Evolutionary conservation across 1,284 basidiomycete genomes (phyloP).

Genomic region (Moniliella sp.): DNA sequence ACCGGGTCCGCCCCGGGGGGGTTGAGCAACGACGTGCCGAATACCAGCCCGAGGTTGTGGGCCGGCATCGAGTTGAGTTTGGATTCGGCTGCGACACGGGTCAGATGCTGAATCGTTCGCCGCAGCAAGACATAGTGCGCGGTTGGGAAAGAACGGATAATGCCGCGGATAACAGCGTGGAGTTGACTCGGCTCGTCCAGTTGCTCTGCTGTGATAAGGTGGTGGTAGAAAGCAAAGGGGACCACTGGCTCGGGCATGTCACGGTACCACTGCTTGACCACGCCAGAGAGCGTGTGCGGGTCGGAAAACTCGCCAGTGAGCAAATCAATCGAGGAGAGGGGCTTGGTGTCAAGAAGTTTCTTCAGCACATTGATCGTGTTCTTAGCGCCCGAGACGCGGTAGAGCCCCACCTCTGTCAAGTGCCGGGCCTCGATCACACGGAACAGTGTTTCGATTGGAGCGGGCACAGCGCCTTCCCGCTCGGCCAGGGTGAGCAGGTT

Average conservation of each 20-base stretch:
- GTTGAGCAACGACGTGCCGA: slow-evolving; percentile 28
- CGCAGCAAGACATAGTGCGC: slow-evolving; percentile 23
- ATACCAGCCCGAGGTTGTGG: slow-evolving; percentile 29
- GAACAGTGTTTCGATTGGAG: slow-evolving; percentile 23
- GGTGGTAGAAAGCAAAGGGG: slow-evolving; percentile 25
- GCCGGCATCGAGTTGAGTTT: slow-evolving; percentile 27
- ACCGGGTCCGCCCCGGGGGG: slow-evolving; percentile 18
- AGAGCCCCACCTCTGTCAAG: slow-evolving; percentile 29
- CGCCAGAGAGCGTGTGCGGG: slow-evolving; percentile 26
- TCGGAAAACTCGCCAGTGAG: slow-evolving; percentile 20
- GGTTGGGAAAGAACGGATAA: slow-evolving; percentile 23
- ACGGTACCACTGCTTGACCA: slow-evolving; percentile 27
- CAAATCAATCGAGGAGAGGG: slow-evolving; percentile 14
- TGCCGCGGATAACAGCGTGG: slow-evolving; percentile 21
- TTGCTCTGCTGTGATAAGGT: slow-evolving; percentile 21
- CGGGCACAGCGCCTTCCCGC: slow-evolving; percentile 17
- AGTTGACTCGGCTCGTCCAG: slow-evolving; percentile 20
- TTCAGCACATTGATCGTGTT: slow-evolving; percentile 19
- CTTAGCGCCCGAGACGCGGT: slow-evolving; percentile 29
- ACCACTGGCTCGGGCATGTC: slow-evolving; percentile 30
- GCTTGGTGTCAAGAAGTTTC: slow-evolving; percentile 10
- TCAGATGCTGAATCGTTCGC: slow-evolving; percentile 22
- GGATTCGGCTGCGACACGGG: slow-evolving; percentile 17
- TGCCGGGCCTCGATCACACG: slow-evolving; percentile 26
- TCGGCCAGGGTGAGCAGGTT: slow-evolving; percentile 11